phyloP scores from a whole-genome alignment of 2,329 filamentous ascomycete species.

The Ophiostoma montium region DNA sequence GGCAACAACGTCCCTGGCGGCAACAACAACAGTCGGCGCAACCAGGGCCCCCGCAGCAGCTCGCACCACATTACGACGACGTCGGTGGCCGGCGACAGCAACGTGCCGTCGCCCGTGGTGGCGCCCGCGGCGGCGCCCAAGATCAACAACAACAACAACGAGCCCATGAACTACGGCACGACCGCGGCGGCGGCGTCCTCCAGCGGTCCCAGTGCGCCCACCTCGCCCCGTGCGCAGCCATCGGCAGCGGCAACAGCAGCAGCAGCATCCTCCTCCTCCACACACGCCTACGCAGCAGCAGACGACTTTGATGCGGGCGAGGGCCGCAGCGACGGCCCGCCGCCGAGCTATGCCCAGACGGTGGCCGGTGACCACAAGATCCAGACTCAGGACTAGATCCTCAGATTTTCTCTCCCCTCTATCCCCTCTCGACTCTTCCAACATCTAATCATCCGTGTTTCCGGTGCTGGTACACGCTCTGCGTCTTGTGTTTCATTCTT shows the following conservation, averaged over 20 bases:
- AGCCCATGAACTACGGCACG: slow-evolving; percentile 35
- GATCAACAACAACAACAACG: slow-evolving; percentile 15
- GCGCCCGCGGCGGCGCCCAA: slow-evolving; percentile 15
- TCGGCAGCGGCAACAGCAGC: background rate
- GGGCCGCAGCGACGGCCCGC: slow-evolving; percentile 36
- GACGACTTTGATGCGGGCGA: slow-evolving; percentile 23
- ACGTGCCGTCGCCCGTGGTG: background rate
- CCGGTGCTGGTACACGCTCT: background rate
- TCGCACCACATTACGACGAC: slow-evolving; percentile 5
- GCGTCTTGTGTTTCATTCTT: background rate
- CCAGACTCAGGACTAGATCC: slow-evolving; percentile 54
- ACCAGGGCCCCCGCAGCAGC: background rate
- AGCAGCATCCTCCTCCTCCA: slow-evolving; percentile 9
- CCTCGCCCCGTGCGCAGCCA: too few species aligned
- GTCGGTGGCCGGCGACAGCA: background rate
- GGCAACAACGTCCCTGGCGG: slow-evolving; percentile 9
- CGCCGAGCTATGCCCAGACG: slow-evolving; percentile 82
- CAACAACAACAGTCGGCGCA: slow-evolving; percentile 2
- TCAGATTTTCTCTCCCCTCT: background rate
- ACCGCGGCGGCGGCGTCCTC: slow-evolving; percentile 8
- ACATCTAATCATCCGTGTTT: background rate
- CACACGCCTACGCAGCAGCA: slow-evolving; percentile 19
- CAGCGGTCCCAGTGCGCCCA: too few species aligned
- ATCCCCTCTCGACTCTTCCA: too few species aligned
- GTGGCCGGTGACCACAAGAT: slow-evolving; percentile 86